Evolutionary conservation across 2,329 filamentous ascomycete genomes (phyloP).

Genomic region (Rachicladosporium sp.): DNA sequence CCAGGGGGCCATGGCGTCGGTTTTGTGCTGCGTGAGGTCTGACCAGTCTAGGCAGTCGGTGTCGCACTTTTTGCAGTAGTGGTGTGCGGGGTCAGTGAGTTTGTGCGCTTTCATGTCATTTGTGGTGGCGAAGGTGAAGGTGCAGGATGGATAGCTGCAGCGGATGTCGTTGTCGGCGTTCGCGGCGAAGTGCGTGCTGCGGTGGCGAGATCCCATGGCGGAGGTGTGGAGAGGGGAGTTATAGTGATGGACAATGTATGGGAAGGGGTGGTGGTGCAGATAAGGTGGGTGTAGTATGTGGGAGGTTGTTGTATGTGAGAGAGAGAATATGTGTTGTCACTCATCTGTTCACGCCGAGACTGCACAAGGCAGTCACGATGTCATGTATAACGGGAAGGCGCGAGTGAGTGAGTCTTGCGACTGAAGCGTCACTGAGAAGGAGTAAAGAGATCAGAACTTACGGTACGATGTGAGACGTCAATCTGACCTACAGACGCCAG

Average conservation of each 20-base stretch:
- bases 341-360: neutral
- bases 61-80: slow-evolving; percentile 35
- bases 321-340: neutral
- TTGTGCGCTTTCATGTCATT: slow-evolving; percentile 42
- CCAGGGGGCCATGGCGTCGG: slow-evolving; percentile 21
- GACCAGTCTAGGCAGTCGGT: slow-evolving; percentile 23
- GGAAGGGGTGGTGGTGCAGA: neutral
- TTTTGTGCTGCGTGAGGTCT: slow-evolving; percentile 21
- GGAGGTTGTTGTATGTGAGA: neutral
- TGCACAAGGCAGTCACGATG: too few species aligned
- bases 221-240: neutral
- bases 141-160: slow-evolving; percentile 37
- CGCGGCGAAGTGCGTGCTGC: neutral
- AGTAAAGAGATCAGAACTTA: too few species aligned
- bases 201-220: neutral
- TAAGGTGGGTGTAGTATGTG: neutral
- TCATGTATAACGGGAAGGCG: too few species aligned
- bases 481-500: too few species aligned
- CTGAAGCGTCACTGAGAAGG: too few species aligned
- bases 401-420: too few species aligned
- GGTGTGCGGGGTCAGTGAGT: slow-evolving; percentile 27
- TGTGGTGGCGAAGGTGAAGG: slow-evolving; percentile 31
- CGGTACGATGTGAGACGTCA: too few species aligned
- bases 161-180: neutral
- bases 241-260: neutral